Percentiles rank a stretch among this genome's conserved stretches.
phyloP scores from a whole-genome alignment of 768 basidiomycete species.

The Cubamyces sp. region DNA sequence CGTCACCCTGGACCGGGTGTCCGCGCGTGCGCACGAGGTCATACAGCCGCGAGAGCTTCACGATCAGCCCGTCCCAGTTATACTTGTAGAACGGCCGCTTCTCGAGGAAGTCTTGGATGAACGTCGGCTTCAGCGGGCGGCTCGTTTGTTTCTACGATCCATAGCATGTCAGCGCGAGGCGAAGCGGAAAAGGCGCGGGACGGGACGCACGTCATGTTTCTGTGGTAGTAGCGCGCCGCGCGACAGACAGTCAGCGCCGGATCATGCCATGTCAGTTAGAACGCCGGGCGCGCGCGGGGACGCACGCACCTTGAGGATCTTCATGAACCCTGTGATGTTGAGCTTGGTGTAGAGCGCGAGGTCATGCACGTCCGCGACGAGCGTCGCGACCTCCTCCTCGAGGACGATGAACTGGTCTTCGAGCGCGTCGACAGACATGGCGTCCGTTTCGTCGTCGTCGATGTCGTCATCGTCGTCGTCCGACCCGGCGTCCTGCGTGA shows the following conservation, averaged over 20 bases:
- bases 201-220: conserved; percentile 88
- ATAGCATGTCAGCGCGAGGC: neutral
- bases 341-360: conserved; percentile 93
- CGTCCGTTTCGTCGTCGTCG: conserved; percentile 49
- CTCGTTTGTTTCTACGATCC: conserved; percentile 86
- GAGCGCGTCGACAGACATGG: conserved; percentile 69
- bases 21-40: conserved; percentile 95
- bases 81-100: conserved; percentile 96
- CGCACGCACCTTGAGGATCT: conserved; percentile 83
- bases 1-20: conserved; percentile 91
- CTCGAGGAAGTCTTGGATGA: conserved; percentile 90
- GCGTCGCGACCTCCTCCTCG: conserved; percentile 92
- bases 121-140: conserved; percentile 78
- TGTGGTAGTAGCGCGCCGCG: conserved; percentile 38
- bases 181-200: neutral
- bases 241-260: too few relatives aligned
- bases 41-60: conserved; percentile 93
- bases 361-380: conserved; percentile 93
- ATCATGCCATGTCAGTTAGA: too few relatives aligned
- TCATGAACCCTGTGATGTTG: conserved; percentile 98
- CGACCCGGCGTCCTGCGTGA: conserved; percentile 68
- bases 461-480: conserved; percentile 59
- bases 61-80: conserved; percentile 94
- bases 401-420: conserved; percentile 86
- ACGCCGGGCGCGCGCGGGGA: neutral